These are phyloP conservation scores for Berberis thunbergii DNA, from an alignment of 164 flowering plant genomes.

Conservation along the genomic window DNA sequence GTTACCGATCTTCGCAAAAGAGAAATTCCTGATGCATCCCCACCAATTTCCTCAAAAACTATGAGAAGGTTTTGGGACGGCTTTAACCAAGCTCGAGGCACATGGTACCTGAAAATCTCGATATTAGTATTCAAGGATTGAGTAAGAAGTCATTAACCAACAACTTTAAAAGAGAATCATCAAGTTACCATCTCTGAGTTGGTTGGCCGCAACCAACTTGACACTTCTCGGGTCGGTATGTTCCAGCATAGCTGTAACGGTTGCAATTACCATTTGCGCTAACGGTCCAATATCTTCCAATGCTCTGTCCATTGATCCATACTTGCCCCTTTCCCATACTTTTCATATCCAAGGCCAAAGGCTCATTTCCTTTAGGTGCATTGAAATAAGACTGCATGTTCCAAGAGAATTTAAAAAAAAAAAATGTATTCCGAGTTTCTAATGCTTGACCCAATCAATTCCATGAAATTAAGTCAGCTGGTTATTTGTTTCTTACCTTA, in stretches of 20 bases:
- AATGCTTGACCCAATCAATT: background rate
- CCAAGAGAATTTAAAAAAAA: background rate
- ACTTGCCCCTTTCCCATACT: constrained; percentile 96
- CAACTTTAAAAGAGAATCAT: background rate
- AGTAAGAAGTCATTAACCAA: background rate
- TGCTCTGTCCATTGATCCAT: constrained; percentile 94
- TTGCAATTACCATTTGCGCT: constrained; percentile 69
- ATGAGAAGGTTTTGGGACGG: constrained; percentile 75
- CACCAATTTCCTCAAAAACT: constrained; percentile 91
- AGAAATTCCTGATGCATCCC: constrained; percentile 63
- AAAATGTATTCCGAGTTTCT: background rate
- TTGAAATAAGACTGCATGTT: constrained; percentile 69
- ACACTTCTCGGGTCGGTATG: constrained; percentile 62
- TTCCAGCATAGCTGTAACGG: constrained; percentile 61
- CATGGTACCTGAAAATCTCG: constrained; percentile 69
- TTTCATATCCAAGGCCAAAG: constrained; percentile 81
- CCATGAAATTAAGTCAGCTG: background rate
- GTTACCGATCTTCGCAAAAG: constrained; percentile 65
- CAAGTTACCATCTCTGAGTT: constrained; percentile 78
- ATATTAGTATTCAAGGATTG: background rate
- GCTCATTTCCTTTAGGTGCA: constrained; percentile 68
- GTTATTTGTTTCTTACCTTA: constrained; percentile 40
- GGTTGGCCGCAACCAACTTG: constrained; percentile 82
- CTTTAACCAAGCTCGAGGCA: constrained; percentile 91
- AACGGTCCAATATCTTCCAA: constrained; percentile 88